Evolutionary conservation across 2,329 filamentous ascomycete species (phyloP), one percentile per base, ranked within the genome.

Genomic region (Xylaria hypoxylon): DNA sequence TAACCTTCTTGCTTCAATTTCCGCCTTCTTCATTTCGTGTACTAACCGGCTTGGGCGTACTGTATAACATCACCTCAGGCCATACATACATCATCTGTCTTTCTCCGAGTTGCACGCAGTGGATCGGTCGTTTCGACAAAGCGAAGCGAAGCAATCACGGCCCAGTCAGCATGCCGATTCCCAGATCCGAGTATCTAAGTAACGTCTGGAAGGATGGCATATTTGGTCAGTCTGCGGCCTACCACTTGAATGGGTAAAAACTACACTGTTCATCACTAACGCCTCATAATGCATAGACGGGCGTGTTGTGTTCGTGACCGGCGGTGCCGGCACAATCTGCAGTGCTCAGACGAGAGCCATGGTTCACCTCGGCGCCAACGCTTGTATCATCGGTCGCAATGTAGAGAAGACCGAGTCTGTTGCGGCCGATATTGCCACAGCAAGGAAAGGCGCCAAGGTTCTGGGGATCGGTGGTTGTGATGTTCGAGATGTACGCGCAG

Each of bases 261-360:
- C 17, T 24, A 3, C 10, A 11, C 47, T 26, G 42, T 28, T 62
- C 58, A 38, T 60, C 61, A 68, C 66, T 53, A 42, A 62, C 56
- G 50, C 15, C 15, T 33, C 31, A 35, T n/a, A 28, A 17, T 26
- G 8, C 51, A 13, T 74, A 96, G 93, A 90, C 69, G 89, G 90
- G 77, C 95, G 96, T 75, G 94, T 98, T 50, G 88, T 95, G 72
- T 97, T 98, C 80, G 96, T 96, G 76, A 99, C 96, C 3, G 96
- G 96, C 65, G 96, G 96, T 59, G 94, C 94, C 5, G 95, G 96
- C 62, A 91, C 92, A 28, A 98, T 99, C 76, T 97, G 96, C 83
- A 96, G 92, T 74, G 94, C 92, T 62, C 96, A 98, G 82, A 96
- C 97, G 35, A 88, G 94, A 70, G 96, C 96, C 3, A 84, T 99